These are phyloP conservation scores for Bolboschoenoplectus hybrid DNA, from an alignment of 202 grass and related monocot species.

Conservation along the genomic window DNA sequence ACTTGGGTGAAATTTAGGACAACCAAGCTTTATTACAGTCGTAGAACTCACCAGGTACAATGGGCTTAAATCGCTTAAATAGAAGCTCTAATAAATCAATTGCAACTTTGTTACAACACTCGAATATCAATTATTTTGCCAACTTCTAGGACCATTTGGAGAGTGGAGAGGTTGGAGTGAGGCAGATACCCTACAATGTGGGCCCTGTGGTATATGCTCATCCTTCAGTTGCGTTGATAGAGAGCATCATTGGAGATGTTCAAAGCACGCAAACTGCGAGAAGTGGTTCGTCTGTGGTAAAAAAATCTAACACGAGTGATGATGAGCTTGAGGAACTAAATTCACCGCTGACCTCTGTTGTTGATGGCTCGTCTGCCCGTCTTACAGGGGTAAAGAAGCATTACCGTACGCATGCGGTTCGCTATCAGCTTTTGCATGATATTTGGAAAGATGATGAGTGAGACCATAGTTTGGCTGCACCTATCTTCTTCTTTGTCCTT, in stretches of 20 bases:
- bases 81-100: background rate
- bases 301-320: conserved; percentile 85
- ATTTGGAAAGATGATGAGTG: conserved; percentile 76
- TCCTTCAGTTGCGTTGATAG: conserved; percentile 57
- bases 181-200: conserved; percentile 55
- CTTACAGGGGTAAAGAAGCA: conserved; percentile 55
- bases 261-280: conserved; percentile 38
- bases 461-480: background rate
- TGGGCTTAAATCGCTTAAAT: background rate
- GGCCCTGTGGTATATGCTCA: conserved; percentile 57
- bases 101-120: background rate
- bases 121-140: conserved; percentile 20
- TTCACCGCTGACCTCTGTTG: conserved; percentile 69
- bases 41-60: background rate
- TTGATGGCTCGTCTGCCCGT: conserved; percentile 45
- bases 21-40: background rate
- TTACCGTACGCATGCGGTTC: conserved; percentile 45
- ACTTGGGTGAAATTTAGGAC: background rate
- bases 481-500: background rate
- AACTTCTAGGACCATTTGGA: conserved; percentile 64
- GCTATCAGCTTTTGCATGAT: conserved; percentile 83
- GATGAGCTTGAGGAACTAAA: conserved; percentile 88
- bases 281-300: conserved; percentile 65
- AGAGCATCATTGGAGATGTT: conserved; percentile 68
- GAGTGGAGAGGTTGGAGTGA: conserved; percentile 49